phyloP scores from a whole-genome alignment of 331 rosid species.

The Pyrus hybrid region DNA sequence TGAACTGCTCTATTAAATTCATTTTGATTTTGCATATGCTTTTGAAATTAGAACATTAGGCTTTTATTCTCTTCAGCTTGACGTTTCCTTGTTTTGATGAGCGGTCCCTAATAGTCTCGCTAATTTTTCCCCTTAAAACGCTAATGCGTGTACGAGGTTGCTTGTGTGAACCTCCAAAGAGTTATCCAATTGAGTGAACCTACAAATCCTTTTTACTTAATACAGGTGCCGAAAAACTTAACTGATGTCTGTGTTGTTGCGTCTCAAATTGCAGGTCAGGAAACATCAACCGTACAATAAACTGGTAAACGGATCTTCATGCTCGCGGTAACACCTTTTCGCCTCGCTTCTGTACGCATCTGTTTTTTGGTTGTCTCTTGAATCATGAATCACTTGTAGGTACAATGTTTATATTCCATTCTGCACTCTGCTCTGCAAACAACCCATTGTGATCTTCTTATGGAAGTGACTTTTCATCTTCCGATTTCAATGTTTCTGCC shows the following conservation, averaged over 20 bases:
- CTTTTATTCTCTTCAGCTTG: neutral
- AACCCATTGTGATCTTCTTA: neutral
- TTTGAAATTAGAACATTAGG: neutral
- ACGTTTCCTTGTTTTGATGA: neutral
- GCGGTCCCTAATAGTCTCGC: neutral
- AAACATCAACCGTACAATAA: slow-evolving; percentile 54
- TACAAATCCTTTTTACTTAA: neutral
- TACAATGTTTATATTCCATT: no score
- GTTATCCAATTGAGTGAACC: neutral
- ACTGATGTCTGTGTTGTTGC: neutral
- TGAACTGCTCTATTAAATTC: neutral
- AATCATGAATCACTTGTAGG: no score
- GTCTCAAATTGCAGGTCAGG: slow-evolving; percentile 56
- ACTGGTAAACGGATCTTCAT: neutral
- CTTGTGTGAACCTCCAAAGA: neutral
- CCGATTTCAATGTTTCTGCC: no score
- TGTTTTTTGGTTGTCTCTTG: no score
- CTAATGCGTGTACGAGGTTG: neutral
- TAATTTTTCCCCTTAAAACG: neutral
- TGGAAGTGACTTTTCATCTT: neutral
- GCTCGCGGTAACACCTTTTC: neutral
- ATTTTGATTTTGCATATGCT: neutral
- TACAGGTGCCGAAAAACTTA: neutral
- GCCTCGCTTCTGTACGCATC: neutral
- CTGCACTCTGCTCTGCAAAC: no score